Base-by-base conservation (phyloP, 2,329 filamentous ascomycete genomes). In the Colletotrichum sp. region DNA sequence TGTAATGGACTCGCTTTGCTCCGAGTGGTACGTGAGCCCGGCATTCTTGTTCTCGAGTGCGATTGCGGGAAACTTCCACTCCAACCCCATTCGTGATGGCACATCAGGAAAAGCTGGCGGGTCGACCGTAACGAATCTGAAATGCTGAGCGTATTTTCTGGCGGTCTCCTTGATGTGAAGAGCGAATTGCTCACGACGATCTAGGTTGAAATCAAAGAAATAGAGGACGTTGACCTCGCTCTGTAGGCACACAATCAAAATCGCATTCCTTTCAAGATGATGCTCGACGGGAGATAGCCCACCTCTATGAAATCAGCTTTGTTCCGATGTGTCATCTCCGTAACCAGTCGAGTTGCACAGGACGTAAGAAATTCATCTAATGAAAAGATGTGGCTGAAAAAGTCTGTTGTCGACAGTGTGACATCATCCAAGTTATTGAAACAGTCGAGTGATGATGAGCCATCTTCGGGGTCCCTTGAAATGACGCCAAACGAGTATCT, bases 121-220 rank as follows among this genome's bases (percentile, higher is more conserved):
- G 75, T 89, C 86, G 3, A 89, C 85, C 3, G 85, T 88, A 5
- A 87, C 85, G 75, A 90, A 89, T 70, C 79, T 81, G 15, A 90
- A 81, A 67, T 87, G 89, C 10, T 88, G 87, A 62, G 81, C 77
- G 79, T 87, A 89, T 76, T 84, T 85, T 74, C 85, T 85, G 2
- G 88, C 73, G 3, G 88, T 78, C 6, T 84, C 83, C 7, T 82
- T 80, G 65, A 89, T 82, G 8, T 81, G 78, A 1, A 78, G 61
- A 6, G 83, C 79, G 78, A 85, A 89, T 2, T 72, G 77, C 5
- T 84, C 80, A 5, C 84, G 83, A 36, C 86, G 82, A 10, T 74
- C 34, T 0, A 81, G 70, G 7, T 76, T 70, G 52, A 75, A 70
- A 66, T 71, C 75, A 66, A 81, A 79, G 75, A 81, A 85, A 73